Evolutionary conservation across 2,329 filamentous ascomycete species (phyloP).

Genomic region (Colletotrichum sp.): DNA sequence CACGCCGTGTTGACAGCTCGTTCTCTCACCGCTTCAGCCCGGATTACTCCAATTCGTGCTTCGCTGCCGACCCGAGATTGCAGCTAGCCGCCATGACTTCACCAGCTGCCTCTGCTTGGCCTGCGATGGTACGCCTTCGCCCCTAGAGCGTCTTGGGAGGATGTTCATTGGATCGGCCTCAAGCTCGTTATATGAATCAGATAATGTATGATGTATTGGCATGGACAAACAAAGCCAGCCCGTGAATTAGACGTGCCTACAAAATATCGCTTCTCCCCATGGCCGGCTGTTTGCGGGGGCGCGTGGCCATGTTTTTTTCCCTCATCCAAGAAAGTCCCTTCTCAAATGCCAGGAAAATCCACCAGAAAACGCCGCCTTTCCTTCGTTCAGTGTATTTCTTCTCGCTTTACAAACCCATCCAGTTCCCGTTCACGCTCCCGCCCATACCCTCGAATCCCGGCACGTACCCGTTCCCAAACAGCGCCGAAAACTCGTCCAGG

Average conservation of each 20-base stretch:
- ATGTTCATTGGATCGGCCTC: not conserved
- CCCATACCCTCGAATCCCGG: constrained; percentile 9
- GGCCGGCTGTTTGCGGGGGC: not conserved
- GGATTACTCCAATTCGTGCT: not conserved
- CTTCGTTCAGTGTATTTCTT: not conserved
- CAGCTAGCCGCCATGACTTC: not conserved
- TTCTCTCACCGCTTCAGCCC: not conserved
- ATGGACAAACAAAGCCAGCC: not conserved
- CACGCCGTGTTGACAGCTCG: not conserved
- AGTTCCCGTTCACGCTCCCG: not conserved
- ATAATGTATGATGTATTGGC: not conserved
- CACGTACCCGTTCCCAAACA: constrained; percentile 18
- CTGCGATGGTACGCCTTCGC: not conserved
- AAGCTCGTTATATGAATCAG: not conserved
- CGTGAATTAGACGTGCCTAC: not conserved
- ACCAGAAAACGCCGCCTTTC: not conserved
- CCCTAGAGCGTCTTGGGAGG: not conserved
- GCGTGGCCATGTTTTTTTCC: not conserved
- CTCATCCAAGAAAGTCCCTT: not conserved
- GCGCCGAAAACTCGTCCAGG: constrained; percentile 35
- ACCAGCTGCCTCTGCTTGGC: not conserved
- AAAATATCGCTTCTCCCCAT: not conserved
- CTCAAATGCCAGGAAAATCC: not conserved
- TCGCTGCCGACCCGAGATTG: not conserved
- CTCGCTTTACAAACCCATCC: constrained; percentile 4